These are phyloP conservation scores for Gyromitra esculenta DNA, from an alignment of 2,329 filamentous ascomycete species.

Conservation along the genomic window DNA sequence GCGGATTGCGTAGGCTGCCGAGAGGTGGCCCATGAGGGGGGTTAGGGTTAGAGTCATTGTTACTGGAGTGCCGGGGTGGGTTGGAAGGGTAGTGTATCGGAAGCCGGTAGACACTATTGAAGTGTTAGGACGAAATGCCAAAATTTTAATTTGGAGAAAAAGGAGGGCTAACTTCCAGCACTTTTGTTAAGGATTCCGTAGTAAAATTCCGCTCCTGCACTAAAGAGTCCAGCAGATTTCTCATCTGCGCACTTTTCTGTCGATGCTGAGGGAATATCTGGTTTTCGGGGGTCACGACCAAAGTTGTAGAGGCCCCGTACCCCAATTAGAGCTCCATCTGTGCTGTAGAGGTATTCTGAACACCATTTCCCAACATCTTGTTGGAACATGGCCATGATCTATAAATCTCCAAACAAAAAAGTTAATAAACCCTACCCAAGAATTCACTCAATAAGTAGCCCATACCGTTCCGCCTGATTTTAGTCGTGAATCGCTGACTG, in stretches of 20 bases:
- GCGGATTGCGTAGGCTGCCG: conserved; percentile 88
- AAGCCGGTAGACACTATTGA: conserved; percentile 77
- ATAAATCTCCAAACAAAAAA: not conserved
- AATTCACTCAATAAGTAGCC: not conserved
- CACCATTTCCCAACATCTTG: conserved; percentile 83
- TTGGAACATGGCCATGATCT: conserved; percentile 66
- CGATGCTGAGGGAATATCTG: conserved; percentile 53
- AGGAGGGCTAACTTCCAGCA: conserved; percentile 67
- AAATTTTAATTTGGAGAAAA: not conserved
- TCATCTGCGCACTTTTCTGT: conserved; percentile 62
- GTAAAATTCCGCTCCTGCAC: conserved; percentile 90
- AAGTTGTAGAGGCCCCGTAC: conserved; percentile 94
- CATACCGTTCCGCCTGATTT: conserved; percentile 80
- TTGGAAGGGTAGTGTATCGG: conserved; percentile 86
- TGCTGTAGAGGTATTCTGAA: conserved; percentile 88
- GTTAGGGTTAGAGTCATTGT: conserved; percentile 94
- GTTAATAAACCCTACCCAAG: not conserved
- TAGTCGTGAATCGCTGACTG: conserved; percentile 76
- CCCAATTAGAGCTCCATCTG: conserved; percentile 88
- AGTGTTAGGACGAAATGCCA: conserved; percentile 20
- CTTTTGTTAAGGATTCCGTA: conserved; percentile 96
- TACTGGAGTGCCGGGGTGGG: conserved; percentile 84
- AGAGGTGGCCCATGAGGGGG: conserved; percentile 91
- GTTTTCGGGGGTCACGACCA: conserved; percentile 72
- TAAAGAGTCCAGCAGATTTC: conserved; percentile 81